A percentile compares a stretch with the other conserved stretches of the same genome.
These are phyloP conservation scores for Kluyveromyces dobzhanskii DNA, from an alignment of 805 yeast genomes.

Conservation along the genomic window DNA sequence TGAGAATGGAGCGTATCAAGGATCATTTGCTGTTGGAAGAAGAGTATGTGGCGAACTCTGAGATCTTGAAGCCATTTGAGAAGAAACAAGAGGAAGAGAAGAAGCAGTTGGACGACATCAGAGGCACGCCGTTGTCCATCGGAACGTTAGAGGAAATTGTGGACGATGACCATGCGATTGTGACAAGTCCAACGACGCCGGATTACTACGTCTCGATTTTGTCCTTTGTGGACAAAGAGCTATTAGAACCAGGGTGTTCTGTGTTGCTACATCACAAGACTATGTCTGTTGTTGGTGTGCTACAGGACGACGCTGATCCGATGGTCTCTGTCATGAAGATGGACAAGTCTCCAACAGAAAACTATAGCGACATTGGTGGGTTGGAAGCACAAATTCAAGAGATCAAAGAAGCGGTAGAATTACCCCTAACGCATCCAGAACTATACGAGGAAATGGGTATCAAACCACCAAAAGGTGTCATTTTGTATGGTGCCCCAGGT, in stretches of 20 bases:
- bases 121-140: constrained; percentile 94
- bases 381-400: constrained; percentile 93
- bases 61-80: constrained; percentile 90
- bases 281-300: constrained; percentile 94
- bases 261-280: constrained; percentile 93
- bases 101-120: constrained; percentile 86
- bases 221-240: constrained; percentile 93
- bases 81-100: constrained; percentile 95
- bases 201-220: constrained; percentile 94
- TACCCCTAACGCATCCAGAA: constrained; percentile 94
- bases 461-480: constrained; percentile 97
- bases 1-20: constrained; percentile 92
- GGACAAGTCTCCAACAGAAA: constrained; percentile 95
- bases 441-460: constrained; percentile 98
- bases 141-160: constrained; percentile 96
- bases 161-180: constrained; percentile 98
- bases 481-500: constrained; percentile 95
- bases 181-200: constrained; percentile 90
- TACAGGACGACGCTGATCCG: constrained; percentile 97
- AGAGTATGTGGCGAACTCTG: constrained; percentile 92
- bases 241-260: constrained; percentile 94
- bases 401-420: constrained; percentile 93
- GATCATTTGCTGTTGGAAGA: constrained; percentile 93
- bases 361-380: constrained; percentile 96
- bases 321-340: constrained; percentile 96